phyloP scores from a whole-genome alignment of 805 yeast species.

The Pichia occidentalis region DNA sequence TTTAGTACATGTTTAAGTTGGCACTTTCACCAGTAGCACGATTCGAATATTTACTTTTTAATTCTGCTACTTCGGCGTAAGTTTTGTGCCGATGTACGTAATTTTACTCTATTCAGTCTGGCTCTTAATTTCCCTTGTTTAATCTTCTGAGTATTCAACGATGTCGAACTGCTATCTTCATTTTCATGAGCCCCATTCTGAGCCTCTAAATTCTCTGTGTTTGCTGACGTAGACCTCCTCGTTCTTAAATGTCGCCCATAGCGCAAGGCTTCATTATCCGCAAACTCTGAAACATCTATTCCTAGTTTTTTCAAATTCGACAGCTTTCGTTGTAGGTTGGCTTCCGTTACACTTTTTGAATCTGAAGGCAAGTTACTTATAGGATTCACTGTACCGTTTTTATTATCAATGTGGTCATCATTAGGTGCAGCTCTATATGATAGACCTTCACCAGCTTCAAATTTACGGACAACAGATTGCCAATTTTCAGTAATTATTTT shows the following conservation, averaged over 20 bases:
- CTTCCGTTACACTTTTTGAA: too few species aligned
- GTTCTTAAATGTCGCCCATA: background rate
- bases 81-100: constrained; percentile 9
- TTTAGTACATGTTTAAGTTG: too few species aligned
- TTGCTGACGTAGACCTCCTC: background rate
- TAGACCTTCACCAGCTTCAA: background rate
- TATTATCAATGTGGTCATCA: background rate
- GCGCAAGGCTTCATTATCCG: background rate
- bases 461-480: background rate
- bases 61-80: constrained; percentile 4
- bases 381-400: background rate
- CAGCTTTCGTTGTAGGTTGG: too few species aligned
- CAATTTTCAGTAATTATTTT: background rate
- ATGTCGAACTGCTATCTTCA: too few species aligned
- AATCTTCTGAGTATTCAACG: too few species aligned
- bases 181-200: too few species aligned
- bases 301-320: constrained; percentile 7
- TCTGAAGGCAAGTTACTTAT: too few species aligned
- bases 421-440: background rate
- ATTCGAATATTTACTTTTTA: background rate
- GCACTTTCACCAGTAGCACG: too few species aligned
- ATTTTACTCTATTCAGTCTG: constrained; percentile 8
- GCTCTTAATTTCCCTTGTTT: too few species aligned
- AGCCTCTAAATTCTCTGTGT: too few species aligned
- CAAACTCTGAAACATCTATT: constrained; percentile 6